A percentile compares a stretch with the other conserved stretches of the same genome.
Conservation (phyloP, 208 protist genomes). For the Endotrypanum monterogeii region DNA sequence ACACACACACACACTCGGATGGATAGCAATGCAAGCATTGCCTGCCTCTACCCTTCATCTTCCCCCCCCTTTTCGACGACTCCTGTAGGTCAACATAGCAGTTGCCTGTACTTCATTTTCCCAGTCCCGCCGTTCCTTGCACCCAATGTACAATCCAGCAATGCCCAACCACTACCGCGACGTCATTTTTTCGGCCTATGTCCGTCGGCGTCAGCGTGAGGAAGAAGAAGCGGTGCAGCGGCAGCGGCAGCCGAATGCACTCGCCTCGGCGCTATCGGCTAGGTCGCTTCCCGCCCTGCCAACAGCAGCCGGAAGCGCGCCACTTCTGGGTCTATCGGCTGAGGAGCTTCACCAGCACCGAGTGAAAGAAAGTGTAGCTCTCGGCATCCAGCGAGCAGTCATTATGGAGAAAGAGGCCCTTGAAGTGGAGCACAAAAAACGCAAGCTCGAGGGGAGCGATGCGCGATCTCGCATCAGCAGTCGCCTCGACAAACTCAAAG, state of each 20-base stretch:
- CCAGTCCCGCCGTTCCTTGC: conserved; percentile 10
- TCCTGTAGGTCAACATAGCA: no score
- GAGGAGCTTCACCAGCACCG: conserved; percentile 81
- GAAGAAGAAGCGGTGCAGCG: conserved; percentile 12
- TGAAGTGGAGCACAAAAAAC: conserved; percentile 62
- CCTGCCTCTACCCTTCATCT: no score
- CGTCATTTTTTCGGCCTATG: conserved; percentile 44
- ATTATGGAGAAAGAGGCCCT: conserved; percentile 63
- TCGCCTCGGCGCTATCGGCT: conserved; percentile 27
- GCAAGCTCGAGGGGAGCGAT: conserved; percentile 60
- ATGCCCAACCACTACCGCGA: conserved; percentile 58
- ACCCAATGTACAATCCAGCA: conserved; percentile 52
- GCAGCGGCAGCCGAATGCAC: conserved; percentile 29
- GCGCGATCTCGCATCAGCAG: conserved; percentile 55
- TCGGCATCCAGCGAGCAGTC: conserved; percentile 72
- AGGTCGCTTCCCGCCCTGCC: not conserved
- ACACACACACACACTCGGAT: no score
- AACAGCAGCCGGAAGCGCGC: not conserved
- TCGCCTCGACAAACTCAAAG: conserved; percentile 62
- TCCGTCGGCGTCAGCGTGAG: conserved; percentile 28
- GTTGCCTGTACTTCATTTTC: not conserved
- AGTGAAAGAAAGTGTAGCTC: conserved; percentile 64
- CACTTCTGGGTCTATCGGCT: conserved; percentile 50
- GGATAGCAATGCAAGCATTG: no score
- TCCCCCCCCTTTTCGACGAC: no score